phyloP scores from a whole-genome alignment of 1,284 basidiomycete genomes.

The Neotropicomus parvogracilis region DNA sequence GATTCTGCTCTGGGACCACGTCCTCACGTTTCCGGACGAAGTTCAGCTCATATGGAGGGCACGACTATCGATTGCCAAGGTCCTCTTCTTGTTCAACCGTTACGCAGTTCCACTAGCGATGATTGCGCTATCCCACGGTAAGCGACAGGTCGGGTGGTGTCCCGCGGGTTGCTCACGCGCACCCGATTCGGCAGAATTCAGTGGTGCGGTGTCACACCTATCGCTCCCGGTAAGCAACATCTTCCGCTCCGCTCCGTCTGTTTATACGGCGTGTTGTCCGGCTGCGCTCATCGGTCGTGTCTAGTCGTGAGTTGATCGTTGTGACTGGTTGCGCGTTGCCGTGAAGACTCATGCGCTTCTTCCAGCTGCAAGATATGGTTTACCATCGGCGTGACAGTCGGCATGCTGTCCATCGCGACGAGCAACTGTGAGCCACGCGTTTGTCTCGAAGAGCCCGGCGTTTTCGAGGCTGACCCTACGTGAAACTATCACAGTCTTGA shows the following conservation, averaged over 20 bases:
- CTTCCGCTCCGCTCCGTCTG: not conserved
- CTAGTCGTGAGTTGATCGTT: slow-evolving; percentile 18
- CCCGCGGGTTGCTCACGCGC: not conserved
- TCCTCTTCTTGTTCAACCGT: slow-evolving; percentile 45
- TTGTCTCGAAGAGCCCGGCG: not conserved
- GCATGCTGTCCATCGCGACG: slow-evolving; percentile 36
- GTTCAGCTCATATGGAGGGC: slow-evolving; percentile 46
- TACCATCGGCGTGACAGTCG: slow-evolving; percentile 30
- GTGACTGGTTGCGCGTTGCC: not conserved
- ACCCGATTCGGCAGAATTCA: slow-evolving; percentile 23
- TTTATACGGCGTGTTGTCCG: not conserved
- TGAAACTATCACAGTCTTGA: slow-evolving; percentile 23
- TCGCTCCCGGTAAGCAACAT: slow-evolving; percentile 20
- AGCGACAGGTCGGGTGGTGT: slow-evolving; percentile 1
- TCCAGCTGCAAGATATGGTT: slow-evolving; percentile 39
- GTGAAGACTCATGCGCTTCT: not conserved
- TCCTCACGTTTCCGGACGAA: slow-evolving; percentile 45
- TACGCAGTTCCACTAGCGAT: slow-evolving; percentile 43
- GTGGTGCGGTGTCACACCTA: slow-evolving; percentile 15
- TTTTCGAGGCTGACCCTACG: not conserved
- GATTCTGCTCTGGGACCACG: slow-evolving; percentile 49
- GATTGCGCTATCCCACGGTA: slow-evolving; percentile 39
- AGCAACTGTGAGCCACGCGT: slow-evolving; percentile 36
- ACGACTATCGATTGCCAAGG: slow-evolving; percentile 38
- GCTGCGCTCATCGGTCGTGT: not conserved